These are phyloP conservation scores for Candida taoyuanica DNA, from an alignment of 805 yeast species.

Conservation along the genomic window DNA sequence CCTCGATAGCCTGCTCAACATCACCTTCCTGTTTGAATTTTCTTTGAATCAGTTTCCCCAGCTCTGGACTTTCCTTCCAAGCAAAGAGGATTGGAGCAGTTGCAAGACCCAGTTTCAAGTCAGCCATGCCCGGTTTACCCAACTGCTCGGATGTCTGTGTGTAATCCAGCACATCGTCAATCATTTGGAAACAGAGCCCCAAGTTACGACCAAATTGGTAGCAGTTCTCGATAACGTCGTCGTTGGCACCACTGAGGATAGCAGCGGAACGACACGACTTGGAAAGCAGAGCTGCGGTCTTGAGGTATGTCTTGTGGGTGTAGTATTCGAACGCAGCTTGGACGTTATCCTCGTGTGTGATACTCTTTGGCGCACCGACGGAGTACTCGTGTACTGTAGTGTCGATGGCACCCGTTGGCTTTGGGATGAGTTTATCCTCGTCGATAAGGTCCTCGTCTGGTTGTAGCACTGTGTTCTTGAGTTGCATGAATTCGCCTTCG, in stretches of 20 bases:
- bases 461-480: conserved; percentile 81
- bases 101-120: conserved; percentile 87
- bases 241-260: conserved; percentile 80
- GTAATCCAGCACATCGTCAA: conserved; percentile 94
- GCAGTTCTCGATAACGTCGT: conserved; percentile 72
- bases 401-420: conserved; percentile 59
- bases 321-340: conserved; percentile 93
- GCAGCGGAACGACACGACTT: conserved; percentile 93
- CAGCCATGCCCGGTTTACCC: conserved; percentile 97
- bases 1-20: conserved; percentile 70
- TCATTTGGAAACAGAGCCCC: conserved; percentile 93
- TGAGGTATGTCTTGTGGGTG: conserved; percentile 89
- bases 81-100: conserved; percentile 96
- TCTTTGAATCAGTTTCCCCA: conserved; percentile 79
- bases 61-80: conserved; percentile 81
- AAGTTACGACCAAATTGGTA: conserved; percentile 90
- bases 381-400: conserved; percentile 37
- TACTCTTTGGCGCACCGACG: conserved; percentile 26
- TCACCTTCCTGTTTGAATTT: conserved; percentile 82
- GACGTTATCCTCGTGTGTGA: conserved; percentile 63
- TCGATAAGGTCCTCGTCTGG: conserved; percentile 45
- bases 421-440: conserved; percentile 44
- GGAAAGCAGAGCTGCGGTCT: conserved; percentile 92
- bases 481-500: conserved; percentile 98
- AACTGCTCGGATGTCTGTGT: conserved; percentile 79